phyloP scores from a whole-genome alignment of 2,329 filamentous ascomycete species.

The Drechslerella stenobrocha region DNA sequence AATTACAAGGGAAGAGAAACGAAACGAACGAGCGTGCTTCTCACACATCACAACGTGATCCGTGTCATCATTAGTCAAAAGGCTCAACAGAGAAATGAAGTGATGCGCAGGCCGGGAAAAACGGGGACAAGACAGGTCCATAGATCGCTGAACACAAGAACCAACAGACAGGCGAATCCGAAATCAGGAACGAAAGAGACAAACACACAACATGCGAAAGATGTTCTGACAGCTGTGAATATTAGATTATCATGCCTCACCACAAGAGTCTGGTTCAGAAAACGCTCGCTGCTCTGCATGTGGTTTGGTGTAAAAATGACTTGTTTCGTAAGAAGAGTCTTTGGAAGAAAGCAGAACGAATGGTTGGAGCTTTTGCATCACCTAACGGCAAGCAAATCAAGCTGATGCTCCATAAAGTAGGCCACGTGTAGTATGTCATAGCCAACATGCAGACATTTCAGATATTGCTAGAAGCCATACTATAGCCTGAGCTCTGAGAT shows the following conservation, averaged over 20 bases:
- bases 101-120: not conserved
- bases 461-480: constrained; percentile 41
- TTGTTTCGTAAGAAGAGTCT: too few relatives aligned
- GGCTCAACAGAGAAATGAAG: not conserved
- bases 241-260: constrained; percentile 5
- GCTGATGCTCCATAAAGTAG: too few relatives aligned
- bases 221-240: constrained; percentile 4
- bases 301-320: too few relatives aligned
- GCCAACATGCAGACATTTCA: not conserved
- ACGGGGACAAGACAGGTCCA: not conserved
- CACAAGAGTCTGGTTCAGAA: too few relatives aligned
- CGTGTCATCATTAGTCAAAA: constrained; percentile 14
- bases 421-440: not conserved
- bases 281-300: too few relatives aligned
- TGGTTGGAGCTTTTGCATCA: too few relatives aligned
- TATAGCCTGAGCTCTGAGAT: constrained; percentile 80
- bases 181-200: constrained; percentile 4
- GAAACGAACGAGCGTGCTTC: constrained; percentile 10
- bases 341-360: too few relatives aligned
- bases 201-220: constrained; percentile 20
- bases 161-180: constrained; percentile 4
- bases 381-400: too few relatives aligned
- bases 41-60: constrained; percentile 26
- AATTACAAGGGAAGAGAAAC: constrained; percentile 15
- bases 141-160: constrained; percentile 14